Conservation (phyloP, 768 basidiomycete genomes). For the Saitozyma sp. region DNA sequence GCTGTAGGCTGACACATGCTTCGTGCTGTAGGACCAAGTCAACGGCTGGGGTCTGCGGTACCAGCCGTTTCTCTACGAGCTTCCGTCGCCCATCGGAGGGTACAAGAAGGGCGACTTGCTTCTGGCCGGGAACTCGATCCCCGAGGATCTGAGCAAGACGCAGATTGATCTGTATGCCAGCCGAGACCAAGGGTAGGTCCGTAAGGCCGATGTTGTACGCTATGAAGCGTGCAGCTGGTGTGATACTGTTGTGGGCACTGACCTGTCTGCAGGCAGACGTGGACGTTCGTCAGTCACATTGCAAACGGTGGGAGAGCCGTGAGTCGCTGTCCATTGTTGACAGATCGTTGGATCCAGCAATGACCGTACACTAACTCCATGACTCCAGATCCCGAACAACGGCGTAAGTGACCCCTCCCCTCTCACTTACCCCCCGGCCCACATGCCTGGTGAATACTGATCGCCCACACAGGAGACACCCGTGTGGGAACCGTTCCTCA, state of each 20-base stretch:
- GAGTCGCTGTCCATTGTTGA: too few species aligned
- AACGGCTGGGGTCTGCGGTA: constrained; percentile 26
- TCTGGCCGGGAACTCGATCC: constrained; percentile 30
- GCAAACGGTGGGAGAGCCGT: constrained; percentile 21
- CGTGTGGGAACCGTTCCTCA: constrained; percentile 33
- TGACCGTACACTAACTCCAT: neutral
- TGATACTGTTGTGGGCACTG: too few species aligned
- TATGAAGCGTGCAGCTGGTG: too few species aligned
- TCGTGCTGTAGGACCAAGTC: constrained; percentile 9
- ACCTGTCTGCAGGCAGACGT: constrained; percentile 9
- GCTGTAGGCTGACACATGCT: too few species aligned
- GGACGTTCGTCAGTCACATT: constrained; percentile 28
- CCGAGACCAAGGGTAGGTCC: constrained; percentile 21
- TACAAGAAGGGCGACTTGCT: constrained; percentile 22
- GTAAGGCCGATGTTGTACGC: neutral
- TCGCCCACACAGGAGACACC: constrained; percentile 15
- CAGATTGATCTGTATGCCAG: constrained; percentile 29
- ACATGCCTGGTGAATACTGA: neutral
- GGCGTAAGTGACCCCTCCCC: constrained; percentile 1
- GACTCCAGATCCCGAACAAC: constrained; percentile 17
- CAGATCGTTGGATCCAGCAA: too few species aligned
- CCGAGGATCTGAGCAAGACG: constrained; percentile 20
- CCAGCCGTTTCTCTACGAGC: constrained; percentile 18
- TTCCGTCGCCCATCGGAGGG: constrained; percentile 8
- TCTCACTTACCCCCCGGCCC: too few species aligned